A percentile compares a stretch with the other conserved stretches of the same genome.
These are phyloP conservation scores for Talaromyces trachyspermus DNA, from an alignment of 495 filamentous ascomycete genomes.

Conservation along the genomic window DNA sequence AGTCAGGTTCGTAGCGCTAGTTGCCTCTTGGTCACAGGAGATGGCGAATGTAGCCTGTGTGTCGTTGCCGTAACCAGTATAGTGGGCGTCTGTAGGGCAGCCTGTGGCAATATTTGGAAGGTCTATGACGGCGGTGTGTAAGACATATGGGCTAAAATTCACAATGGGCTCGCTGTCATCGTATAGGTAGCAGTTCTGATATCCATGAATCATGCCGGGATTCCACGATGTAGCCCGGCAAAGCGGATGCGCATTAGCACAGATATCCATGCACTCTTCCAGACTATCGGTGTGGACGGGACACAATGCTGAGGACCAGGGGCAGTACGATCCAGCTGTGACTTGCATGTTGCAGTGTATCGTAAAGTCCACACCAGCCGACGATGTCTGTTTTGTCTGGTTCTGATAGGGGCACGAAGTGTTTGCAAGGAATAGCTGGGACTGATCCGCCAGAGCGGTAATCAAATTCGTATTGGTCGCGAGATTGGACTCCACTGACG, in stretches of 20 bases:
- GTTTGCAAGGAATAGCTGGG: background rate
- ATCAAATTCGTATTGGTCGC: background rate
- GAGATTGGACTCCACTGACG: background rate
- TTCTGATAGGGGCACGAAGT: conserved; percentile 3
- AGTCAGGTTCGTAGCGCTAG: background rate
- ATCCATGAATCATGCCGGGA: conserved; percentile 1
- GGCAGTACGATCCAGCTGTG: background rate
- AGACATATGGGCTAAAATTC: background rate
- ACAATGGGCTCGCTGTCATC: background rate
- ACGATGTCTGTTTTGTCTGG: background rate
- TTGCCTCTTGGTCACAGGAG: background rate
- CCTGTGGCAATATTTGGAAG: background rate
- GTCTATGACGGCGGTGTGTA: background rate
- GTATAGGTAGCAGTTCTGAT: conserved; percentile 4
- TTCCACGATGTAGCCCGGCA: conserved; percentile 1
- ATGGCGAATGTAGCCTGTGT: background rate
- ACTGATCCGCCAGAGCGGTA: background rate
- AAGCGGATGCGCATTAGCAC: background rate
- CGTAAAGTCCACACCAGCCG: background rate
- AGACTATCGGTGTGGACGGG: background rate
- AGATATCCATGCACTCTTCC: conserved; percentile 6
- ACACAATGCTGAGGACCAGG: background rate
- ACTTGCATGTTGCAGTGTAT: background rate
- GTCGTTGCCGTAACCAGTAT: background rate
- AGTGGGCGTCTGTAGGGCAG: background rate